Conservation (phyloP, 306 rosid genomes). For the Corylus americana region DNA sequence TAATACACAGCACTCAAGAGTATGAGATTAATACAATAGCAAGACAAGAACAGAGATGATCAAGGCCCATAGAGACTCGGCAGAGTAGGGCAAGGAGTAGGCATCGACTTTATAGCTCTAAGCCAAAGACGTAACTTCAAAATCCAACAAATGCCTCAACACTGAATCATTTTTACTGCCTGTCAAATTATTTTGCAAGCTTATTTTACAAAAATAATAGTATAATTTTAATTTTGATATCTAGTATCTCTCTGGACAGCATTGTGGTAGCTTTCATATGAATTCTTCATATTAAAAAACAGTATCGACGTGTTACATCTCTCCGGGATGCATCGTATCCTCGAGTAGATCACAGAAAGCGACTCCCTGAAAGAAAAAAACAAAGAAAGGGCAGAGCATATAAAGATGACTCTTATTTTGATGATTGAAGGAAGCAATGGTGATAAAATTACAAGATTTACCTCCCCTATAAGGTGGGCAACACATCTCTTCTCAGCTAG, state of each 20-base stretch:
- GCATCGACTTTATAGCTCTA: neutral
- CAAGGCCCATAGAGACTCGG: slow-evolving; percentile 1
- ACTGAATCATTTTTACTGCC: neutral
- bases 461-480: slow-evolving; percentile 97
- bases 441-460: slow-evolving; percentile 21
- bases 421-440: neutral
- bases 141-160: slow-evolving; percentile 25
- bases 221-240: slow-evolving; percentile 27
- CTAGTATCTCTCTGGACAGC: slow-evolving; percentile 14
- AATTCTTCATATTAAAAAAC: neutral
- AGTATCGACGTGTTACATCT: slow-evolving; percentile 51
- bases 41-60: neutral
- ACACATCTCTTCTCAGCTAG: slow-evolving; percentile 94
- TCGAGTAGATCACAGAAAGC: slow-evolving; percentile 92
- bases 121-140: neutral
- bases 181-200: slow-evolving; percentile 10
- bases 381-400: neutral
- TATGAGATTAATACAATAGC: neutral
- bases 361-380: slow-evolving; percentile 53
- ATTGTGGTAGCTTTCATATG: neutral
- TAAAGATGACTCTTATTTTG: neutral
- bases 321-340: slow-evolving; percentile 99
- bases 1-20: neutral
- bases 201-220: slow-evolving; percentile 8
- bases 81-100: slow-evolving; percentile 5